phyloP scores from a whole-genome alignment of 75 land plant species.

The Chamaecyparis obtusa region DNA sequence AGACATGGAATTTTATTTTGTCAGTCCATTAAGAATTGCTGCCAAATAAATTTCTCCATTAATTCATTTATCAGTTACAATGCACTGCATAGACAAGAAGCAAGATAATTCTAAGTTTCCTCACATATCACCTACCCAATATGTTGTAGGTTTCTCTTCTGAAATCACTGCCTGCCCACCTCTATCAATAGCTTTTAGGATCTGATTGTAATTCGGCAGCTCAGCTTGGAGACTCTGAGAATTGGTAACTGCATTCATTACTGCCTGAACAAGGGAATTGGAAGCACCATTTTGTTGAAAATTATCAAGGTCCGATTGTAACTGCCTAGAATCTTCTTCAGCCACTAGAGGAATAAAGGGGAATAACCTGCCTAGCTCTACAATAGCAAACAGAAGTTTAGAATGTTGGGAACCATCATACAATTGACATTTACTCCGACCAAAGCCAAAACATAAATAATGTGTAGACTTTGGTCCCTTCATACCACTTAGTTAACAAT shows the following conservation, averaged over 20 bases:
- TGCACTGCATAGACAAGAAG: background rate
- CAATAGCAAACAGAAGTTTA: conserved; percentile 7
- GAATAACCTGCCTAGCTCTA: conserved; percentile 66
- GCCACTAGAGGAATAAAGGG: conserved; percentile 87
- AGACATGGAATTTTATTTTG: background rate
- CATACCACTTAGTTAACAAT: background rate
- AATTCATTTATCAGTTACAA: background rate
- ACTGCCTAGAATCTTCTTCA: conserved; percentile 74
- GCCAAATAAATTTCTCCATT: background rate
- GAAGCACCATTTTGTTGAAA: background rate
- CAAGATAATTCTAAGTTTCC: background rate
- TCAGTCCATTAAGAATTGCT: background rate
- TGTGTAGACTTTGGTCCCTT: background rate
- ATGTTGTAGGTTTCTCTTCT: conserved; percentile 42
- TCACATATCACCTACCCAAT: conserved; percentile 45
- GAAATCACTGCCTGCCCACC: conserved; percentile 46
- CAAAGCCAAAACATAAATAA: background rate
- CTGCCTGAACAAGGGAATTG: conserved; percentile 35
- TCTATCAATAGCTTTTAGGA: conserved; percentile 80
- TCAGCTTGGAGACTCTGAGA: conserved; percentile 20
- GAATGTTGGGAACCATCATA: background rate
- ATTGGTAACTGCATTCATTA: conserved; percentile 40
- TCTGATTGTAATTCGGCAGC: conserved; percentile 29
- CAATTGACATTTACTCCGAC: background rate
- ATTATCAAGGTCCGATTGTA: conserved; percentile 27